Percentiles rank a stretch among this genome's conserved stretches.
Evolutionary conservation across 2,329 filamentous ascomycete species (phyloP).

Genomic region (Orbilia blumenaviensis): DNA sequence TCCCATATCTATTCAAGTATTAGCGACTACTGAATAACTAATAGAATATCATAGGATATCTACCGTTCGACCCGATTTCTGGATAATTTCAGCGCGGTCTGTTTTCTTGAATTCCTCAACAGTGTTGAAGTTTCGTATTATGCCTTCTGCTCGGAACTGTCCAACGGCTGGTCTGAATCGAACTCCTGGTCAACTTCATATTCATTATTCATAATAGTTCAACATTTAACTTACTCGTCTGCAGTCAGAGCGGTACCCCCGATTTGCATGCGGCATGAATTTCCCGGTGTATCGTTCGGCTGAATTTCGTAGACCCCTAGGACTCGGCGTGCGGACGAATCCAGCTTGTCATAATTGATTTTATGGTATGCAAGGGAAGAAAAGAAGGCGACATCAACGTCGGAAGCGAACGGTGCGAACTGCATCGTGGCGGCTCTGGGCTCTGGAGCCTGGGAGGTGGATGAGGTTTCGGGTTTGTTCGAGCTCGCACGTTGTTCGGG

Average conservation of each 20-base stretch:
- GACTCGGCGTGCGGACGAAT: constrained; percentile 87
- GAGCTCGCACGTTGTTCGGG: no score
- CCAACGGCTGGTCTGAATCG: constrained; percentile 53
- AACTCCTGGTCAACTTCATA: constrained; percentile 14
- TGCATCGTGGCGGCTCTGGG: constrained; percentile 64
- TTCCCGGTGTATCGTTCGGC: constrained; percentile 73
- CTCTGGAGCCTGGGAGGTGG: background rate
- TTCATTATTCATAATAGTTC: background rate
- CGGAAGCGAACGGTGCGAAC: constrained; percentile 90
- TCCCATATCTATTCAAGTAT: constrained; percentile 83
- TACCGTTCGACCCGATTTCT: constrained; percentile 81
- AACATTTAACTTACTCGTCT: constrained; percentile 72
- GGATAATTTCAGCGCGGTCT: constrained; percentile 80
- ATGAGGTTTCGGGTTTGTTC: background rate
- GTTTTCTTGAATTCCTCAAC: constrained; percentile 88
- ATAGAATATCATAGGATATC: constrained; percentile 56
- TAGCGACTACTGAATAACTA: constrained; percentile 49
- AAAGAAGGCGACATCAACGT: constrained; percentile 96
- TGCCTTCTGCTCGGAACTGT: constrained; percentile 78
- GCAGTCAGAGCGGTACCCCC: constrained; percentile 84
- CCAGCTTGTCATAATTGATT: constrained; percentile 95
- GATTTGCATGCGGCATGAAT: constrained; percentile 89
- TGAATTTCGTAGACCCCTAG: constrained; percentile 90
- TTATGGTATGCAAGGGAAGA: constrained; percentile 90
- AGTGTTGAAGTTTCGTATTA: constrained; percentile 95